Evolutionary conservation across 2,329 filamentous ascomycete species (phyloP), one percentile per base, ranked within the genome.

Genomic region (Ophiocordyceps sinensis): DNA sequence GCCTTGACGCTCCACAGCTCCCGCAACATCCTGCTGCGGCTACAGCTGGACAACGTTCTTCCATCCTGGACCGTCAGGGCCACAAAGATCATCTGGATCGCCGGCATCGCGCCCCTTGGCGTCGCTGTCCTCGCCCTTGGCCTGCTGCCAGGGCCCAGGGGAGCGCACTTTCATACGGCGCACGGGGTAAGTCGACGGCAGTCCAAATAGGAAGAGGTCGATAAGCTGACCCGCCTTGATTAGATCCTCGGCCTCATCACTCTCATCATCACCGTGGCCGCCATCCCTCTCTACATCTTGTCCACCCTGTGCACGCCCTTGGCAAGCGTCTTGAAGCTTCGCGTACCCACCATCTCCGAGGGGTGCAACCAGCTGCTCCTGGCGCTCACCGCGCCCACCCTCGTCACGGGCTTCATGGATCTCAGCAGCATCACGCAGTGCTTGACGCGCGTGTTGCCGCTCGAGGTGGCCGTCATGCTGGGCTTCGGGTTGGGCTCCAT

Each of bases 381-480:
- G 2, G 26, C 45, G 11, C 44, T 59, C 4, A 40, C 49, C 3
- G 21, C 53, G 4, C 40, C 45, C 1, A 50, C 55, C 1, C 43
- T 46, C 13, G 39, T 54, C 6, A 50, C 48, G 0, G 58, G 58
- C 5, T 59, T 60, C 32, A 41, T 47, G 2, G 55, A 56, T 29
- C 43, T 60, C 3, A 52, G 48, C 37, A 44, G 44, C 9, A 47
- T 57, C 12, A 42, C 50, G 1, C 45, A 60, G 17, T 56, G 56
- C 40, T 37, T 56, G 26, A 54, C 53, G 6, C 50, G 51, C 13
- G 37, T 53, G 14, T 37, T 60, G 6, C 42, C 53, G 3, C 52
- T 61, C 26, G 50, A 56, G 36, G 21, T 47, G 8, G 51, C 49
- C 9, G 34, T 60, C 4, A 19, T 42, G 7, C 7, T 51, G 5